A percentile compares a stretch with the other conserved stretches of the same genome.
Evolutionary conservation across 352 stramenopile species (phyloP).

Genomic region (Globisporangium perplexum): DNA sequence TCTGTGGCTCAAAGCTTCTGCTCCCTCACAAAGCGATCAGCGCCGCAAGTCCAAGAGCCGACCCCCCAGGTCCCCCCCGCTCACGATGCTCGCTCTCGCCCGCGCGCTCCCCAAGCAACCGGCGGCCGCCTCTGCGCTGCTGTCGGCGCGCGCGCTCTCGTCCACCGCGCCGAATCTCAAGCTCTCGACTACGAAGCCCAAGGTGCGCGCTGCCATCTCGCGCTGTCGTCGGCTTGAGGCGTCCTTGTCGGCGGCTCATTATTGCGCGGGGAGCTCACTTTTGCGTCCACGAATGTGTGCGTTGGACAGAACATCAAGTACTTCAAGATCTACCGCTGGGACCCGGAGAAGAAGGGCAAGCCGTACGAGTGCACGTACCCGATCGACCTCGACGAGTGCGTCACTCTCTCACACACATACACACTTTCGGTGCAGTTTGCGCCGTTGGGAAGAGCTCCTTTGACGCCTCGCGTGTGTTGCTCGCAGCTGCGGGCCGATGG

Average conservation of each 20-base stretch:
- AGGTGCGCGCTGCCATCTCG: slow-evolving; percentile 35
- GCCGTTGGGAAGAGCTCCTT: not conserved
- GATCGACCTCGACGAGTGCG: slow-evolving; percentile 96
- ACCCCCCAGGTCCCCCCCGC: not conserved
- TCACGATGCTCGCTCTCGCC: slow-evolving; percentile 9
- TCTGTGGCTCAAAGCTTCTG: not conserved
- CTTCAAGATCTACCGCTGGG: slow-evolving; percentile 99
- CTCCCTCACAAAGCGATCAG: slow-evolving; percentile 8
- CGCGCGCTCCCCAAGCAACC: slow-evolving; percentile 20
- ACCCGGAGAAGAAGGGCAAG: slow-evolving; percentile 94
- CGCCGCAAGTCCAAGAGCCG: not conserved
- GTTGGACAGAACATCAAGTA: slow-evolving; percentile 92
- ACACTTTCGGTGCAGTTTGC: too few relatives aligned
- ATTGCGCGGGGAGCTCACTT: not conserved
- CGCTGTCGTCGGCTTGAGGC: not conserved
- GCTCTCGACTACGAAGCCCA: slow-evolving; percentile 62
- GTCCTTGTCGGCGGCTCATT: not conserved
- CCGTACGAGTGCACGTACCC: slow-evolving; percentile 95
- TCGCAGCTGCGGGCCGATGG: slow-evolving; percentile 94
- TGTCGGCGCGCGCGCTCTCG: slow-evolving; percentile 50
- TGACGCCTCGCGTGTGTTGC: slow-evolving; percentile 1
- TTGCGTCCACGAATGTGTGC: not conserved
- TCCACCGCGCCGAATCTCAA: slow-evolving; percentile 66
- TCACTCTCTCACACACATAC: slow-evolving; percentile 5
- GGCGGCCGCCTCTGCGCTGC: slow-evolving; percentile 16